Base-by-base conservation (phyloP, 805 yeast species). In the Danielia reshetovae region DNA sequence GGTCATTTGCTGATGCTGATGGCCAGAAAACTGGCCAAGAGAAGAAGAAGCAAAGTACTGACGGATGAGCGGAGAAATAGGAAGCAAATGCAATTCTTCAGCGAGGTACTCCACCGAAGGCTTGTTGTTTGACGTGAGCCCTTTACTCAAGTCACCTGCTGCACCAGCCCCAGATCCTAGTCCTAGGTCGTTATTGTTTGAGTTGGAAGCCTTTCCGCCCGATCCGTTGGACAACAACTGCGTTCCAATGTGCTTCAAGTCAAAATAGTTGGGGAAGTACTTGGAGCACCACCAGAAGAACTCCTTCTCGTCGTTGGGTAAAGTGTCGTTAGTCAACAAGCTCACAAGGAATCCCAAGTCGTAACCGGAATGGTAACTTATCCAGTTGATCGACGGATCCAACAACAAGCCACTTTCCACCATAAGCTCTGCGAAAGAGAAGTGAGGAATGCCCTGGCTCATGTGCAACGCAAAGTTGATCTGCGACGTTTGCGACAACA, bases 291-390 rank as follows among this genome's bases (percentile, higher is more conserved):
- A 78, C 69, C 77, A 68, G 41, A 79, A 70, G 51, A 87, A 90
- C 24, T 82, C 95, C 26, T 76, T 75, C 55, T 84, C 89, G 45
- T 81, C 84, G 18, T 74, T 74, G 1, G 97, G 97, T 71, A 90
- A 82, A 31, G 70, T 62, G 32, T 77, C 74, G 59, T 86, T 85
- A 48, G 81, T 77, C 54, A 90, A 68, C 45, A 87, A 68, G 31
- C 94, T 78, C 11, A 88, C 64, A 40, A 93, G 66, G 57, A 89
- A 89, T 2, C 97, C 98, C 55, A 89, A 75, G 58, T 93, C 98
- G 60, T 93, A 93, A 9, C 97, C 98, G 1, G 77, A 81, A 57
- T 93, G 97, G 62, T 83, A 93, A 41, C 95, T 82, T 34, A 87
- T 71, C 98, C 98, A 93, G 34, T 81, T 78, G 29, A 86, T 75